These are phyloP conservation scores for Protomyces macrosporus DNA, from an alignment of 1,139 yeast genomes.

Conservation along the genomic window DNA sequence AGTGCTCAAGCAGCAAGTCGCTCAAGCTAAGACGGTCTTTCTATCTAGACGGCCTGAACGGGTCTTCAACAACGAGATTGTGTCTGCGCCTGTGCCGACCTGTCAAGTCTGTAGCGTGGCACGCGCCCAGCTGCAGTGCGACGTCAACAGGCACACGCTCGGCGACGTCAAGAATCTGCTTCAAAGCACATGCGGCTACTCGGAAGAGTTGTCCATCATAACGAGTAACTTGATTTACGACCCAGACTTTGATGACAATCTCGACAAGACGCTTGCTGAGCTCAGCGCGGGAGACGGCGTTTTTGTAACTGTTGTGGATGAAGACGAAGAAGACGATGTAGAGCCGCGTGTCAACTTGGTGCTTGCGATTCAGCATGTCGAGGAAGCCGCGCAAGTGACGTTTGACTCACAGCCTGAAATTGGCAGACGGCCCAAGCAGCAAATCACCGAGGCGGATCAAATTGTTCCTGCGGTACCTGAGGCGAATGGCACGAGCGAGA, in stretches of 20 bases:
- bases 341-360: conserved; percentile 5
- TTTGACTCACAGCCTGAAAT: not conserved
- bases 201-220: conserved; percentile 63
- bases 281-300: conserved; percentile 59
- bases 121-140: conserved; percentile 48
- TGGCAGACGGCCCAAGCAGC: not conserved
- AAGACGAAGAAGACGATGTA: conserved; percentile 46
- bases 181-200: conserved; percentile 49
- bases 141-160: conserved; percentile 39
- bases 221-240: conserved; percentile 70
- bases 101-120: conserved; percentile 72
- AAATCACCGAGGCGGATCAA: not conserved
- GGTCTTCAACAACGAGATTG: conserved; percentile 59
- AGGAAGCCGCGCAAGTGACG: not conserved
- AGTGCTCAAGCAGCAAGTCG: conserved; percentile 41
- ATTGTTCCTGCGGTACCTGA: conserved; percentile 12
- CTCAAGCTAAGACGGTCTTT: conserved; percentile 43
- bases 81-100: conserved; percentile 56
- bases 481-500: conserved; percentile 2
- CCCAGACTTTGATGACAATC: conserved; percentile 80
- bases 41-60: conserved; percentile 63
- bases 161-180: conserved; percentile 47
- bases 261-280: conserved; percentile 46
- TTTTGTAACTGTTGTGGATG: conserved; percentile 68
- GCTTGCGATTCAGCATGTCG: not conserved